A percentile compares a stretch with the other conserved stretches of the same genome.
Conservation (phyloP, 1,284 basidiomycete species). For the Papiliotrema laurentii region DNA sequence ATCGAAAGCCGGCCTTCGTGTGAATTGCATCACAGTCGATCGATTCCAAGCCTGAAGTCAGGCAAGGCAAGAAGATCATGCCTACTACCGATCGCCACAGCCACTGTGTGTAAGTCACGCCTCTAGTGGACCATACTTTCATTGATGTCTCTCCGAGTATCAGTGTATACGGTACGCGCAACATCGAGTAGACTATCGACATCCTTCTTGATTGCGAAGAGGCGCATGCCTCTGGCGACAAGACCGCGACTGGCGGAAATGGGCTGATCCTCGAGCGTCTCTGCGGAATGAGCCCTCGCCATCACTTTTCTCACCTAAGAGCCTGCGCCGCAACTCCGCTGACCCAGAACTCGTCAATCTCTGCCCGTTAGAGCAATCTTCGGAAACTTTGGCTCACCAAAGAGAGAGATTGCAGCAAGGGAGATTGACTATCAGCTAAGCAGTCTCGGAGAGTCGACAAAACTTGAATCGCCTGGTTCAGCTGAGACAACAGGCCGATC, state of each 20-base stretch:
- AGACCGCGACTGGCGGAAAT: background rate
- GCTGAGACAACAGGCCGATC: constrained; percentile 22
- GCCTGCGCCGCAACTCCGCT: too few relatives aligned
- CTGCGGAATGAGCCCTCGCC: background rate
- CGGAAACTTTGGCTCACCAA: background rate
- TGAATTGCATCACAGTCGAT: background rate
- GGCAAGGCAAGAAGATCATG: too few relatives aligned
- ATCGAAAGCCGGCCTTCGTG: constrained; percentile 1
- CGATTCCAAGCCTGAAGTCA: too few relatives aligned
- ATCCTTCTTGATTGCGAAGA: background rate
- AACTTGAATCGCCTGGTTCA: constrained; percentile 15
- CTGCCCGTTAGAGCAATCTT: too few relatives aligned
- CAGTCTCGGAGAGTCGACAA: background rate
- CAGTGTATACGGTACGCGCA: background rate
- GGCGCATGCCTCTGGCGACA: background rate
- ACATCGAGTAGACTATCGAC: constrained; percentile 5
- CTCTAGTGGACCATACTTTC: background rate
- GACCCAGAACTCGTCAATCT: too few relatives aligned
- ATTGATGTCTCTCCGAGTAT: background rate
- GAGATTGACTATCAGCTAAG: background rate
- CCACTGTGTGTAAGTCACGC: background rate
- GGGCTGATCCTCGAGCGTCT: background rate
- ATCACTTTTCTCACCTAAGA: too few relatives aligned
- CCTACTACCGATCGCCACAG: background rate
- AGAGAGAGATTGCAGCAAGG: constrained; percentile 1